phyloP scores from a whole-genome alignment of 208 protist species.

The Leishmania mexicana region DNA sequence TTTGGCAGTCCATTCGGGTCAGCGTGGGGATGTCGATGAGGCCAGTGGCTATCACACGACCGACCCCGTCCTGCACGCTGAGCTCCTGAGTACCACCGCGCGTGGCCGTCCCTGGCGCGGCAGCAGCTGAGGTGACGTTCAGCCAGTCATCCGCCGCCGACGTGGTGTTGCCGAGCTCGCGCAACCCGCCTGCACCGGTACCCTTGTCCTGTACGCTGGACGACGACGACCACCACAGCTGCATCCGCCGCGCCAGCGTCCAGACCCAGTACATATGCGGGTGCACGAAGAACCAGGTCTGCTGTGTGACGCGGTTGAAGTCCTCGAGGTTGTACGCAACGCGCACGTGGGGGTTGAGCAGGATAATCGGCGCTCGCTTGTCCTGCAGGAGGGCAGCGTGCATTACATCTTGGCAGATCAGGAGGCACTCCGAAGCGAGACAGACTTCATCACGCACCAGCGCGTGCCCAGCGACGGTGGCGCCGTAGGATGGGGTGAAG shows the following conservation, averaged over 20 bases:
- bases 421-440: constrained; percentile 70
- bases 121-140: not conserved
- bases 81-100: not conserved
- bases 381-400: constrained; percentile 53
- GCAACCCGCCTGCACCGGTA: not conserved
- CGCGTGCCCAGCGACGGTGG: constrained; percentile 15
- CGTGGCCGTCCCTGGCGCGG: not conserved
- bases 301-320: constrained; percentile 39
- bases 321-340: constrained; percentile 60
- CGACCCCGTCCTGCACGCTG: constrained; percentile 8
- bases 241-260: constrained; percentile 22
- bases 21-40: constrained; percentile 21
- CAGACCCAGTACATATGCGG: constrained; percentile 32
- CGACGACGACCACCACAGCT: constrained; percentile 20
- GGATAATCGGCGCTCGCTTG: constrained; percentile 45
- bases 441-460: constrained; percentile 50
- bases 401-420: constrained; percentile 68
- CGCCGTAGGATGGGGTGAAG: constrained; percentile 58
- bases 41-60: constrained; percentile 1
- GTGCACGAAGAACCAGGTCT: constrained; percentile 34
- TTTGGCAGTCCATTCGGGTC: constrained; percentile 26
- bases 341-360: constrained; percentile 75
- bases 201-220: not conserved
- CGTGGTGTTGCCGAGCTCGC: constrained; percentile 14
- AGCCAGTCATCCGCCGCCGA: constrained; percentile 46